Base-by-base conservation (phyloP, 768 basidiomycete genomes). In the Flagelloscypha sp. region DNA sequence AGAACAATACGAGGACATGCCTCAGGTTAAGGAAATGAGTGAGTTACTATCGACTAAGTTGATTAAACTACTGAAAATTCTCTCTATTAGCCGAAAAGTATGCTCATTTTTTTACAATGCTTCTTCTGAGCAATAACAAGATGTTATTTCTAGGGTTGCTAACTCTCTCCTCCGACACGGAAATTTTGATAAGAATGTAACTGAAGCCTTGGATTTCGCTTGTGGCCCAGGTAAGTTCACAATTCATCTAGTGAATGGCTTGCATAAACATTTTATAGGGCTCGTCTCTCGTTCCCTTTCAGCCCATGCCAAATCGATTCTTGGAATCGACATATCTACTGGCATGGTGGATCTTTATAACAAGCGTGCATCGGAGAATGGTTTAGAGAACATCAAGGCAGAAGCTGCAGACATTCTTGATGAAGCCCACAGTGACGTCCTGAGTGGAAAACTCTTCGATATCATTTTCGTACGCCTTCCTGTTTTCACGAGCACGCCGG, bases 191-290 rank as follows among this genome's bases (percentile, higher is more conserved):
- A 35, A 41, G 16, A 40, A 46, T 4, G 20, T 28, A 13, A 51
- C 49, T 0, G 30, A 29, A 3, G 30, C 49, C n/a, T 22, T 51
- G 27, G 47, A 51, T 21, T 51, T 40, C 22, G 49, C 49, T 11
- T 51, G 48, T 31, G 49, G 49, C 28, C 43, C 45, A 9, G 48
- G 48, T 45, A 23, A 22, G 6, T 7, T 4, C 12, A 18, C 13
- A 28, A 23, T 13, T 33, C 10, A 17, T 13, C 23, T 15, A 27
- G n/a, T 30, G 11, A 16, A 17, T n/a, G 15, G 21, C 21, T 36
- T 34, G 30, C 11, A 10, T 27, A 19, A 36, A 38, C 12, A 18
- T 30, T 15, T 20, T 21, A 16, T 31, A 41, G 40, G 40, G 12
- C 27, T 41, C 7, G 33, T 35, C 17, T 37, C 40, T n/a, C 35